phyloP scores from a whole-genome alignment of 2,329 filamentous ascomycete genomes.

The Penicillium sp. region DNA sequence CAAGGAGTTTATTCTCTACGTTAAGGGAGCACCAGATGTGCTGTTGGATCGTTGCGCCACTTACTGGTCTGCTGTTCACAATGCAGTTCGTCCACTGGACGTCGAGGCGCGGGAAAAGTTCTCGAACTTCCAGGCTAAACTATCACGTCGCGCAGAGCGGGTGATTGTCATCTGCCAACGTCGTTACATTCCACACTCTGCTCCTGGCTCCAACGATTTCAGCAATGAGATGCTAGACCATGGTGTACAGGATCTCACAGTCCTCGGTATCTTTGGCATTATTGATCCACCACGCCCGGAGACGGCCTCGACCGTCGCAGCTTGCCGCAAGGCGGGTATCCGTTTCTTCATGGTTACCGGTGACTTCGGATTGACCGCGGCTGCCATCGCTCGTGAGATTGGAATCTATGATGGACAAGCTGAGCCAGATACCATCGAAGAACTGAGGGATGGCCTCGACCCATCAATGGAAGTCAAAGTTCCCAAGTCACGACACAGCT shows the following conservation, averaged over 20 bases:
- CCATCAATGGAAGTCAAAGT: constrained; percentile 21
- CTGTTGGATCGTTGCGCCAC: constrained; percentile 64
- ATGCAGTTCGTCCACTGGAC: constrained; percentile 55
- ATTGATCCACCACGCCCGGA: constrained; percentile 43
- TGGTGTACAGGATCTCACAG: constrained; percentile 46
- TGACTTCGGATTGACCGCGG: constrained; percentile 43
- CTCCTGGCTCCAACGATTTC: constrained; percentile 51
- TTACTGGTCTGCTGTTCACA: constrained; percentile 58
- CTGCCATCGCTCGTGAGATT: constrained; percentile 44
- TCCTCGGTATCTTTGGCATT: constrained; percentile 55
- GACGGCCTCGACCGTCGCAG: constrained; percentile 36
- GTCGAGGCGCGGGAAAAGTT: constrained; percentile 49
- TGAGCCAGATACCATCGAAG: constrained; percentile 56
- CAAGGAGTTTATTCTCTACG: constrained; percentile 43
- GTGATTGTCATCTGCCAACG: constrained; percentile 69
- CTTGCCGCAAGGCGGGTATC: constrained; percentile 39
- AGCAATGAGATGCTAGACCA: constrained; percentile 50
- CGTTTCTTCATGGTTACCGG: constrained; percentile 49
- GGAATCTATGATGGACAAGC: constrained; percentile 45
- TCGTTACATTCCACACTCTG: constrained; percentile 45
- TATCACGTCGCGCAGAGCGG: constrained; percentile 69
- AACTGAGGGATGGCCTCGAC: constrained; percentile 45
- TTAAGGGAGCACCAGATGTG: constrained; percentile 77
- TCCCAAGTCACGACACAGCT: constrained; percentile 45
- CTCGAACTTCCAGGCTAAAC: constrained; percentile 63